Conservation (phyloP, 2,329 filamentous ascomycete species). For the Fusarium tricinctum region DNA sequence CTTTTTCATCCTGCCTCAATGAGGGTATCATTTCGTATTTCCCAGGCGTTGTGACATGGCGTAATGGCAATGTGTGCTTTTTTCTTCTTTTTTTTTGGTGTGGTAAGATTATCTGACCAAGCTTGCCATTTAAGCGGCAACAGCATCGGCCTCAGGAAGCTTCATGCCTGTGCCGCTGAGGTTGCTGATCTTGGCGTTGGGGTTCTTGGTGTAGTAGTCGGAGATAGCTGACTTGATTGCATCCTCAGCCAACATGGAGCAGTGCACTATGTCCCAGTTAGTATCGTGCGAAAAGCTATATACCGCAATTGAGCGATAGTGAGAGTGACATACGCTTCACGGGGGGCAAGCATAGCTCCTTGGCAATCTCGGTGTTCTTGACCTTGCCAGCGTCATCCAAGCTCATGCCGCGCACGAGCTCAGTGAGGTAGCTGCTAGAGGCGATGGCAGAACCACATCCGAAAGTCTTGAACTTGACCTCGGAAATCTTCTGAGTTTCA, state of each 20-base stretch:
- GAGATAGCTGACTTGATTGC: slow-evolving; percentile 92
- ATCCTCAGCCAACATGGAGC: slow-evolving; percentile 92
- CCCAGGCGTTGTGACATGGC: slow-evolving; percentile 31
- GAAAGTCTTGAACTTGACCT: slow-evolving; percentile 99
- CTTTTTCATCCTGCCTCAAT: slow-evolving; percentile 41
- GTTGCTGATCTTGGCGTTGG: slow-evolving; percentile 77
- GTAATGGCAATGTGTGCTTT: slow-evolving; percentile 22
- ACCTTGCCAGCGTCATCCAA: slow-evolving; percentile 92
- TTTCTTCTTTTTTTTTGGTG: slow-evolving; percentile 11
- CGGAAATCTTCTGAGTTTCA: slow-evolving; percentile 86
- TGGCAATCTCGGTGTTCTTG: slow-evolving; percentile 97
- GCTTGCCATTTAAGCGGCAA: slow-evolving; percentile 46
- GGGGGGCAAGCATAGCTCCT: slow-evolving; percentile 90
- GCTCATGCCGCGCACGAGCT: slow-evolving; percentile 94
- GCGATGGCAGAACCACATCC: slow-evolving; percentile 96
- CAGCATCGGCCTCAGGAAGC: slow-evolving; percentile 69
- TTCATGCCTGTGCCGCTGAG: slow-evolving; percentile 80
- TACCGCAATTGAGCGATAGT: slow-evolving; percentile 12
- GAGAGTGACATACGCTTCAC: slow-evolving; percentile 79
- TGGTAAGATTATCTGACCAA: slow-evolving; percentile 13
- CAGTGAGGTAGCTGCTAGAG: slow-evolving; percentile 92
- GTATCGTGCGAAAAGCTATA: slow-evolving; percentile 35
- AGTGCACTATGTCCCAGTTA: slow-evolving; percentile 75
- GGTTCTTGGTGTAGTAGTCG: slow-evolving; percentile 93
- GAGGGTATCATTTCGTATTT: slow-evolving; percentile 50